Evolutionary conservation across 208 protist species (phyloP), one percentile per base, ranked within the genome.

Genomic region (Leishmania tarentolae): DNA sequence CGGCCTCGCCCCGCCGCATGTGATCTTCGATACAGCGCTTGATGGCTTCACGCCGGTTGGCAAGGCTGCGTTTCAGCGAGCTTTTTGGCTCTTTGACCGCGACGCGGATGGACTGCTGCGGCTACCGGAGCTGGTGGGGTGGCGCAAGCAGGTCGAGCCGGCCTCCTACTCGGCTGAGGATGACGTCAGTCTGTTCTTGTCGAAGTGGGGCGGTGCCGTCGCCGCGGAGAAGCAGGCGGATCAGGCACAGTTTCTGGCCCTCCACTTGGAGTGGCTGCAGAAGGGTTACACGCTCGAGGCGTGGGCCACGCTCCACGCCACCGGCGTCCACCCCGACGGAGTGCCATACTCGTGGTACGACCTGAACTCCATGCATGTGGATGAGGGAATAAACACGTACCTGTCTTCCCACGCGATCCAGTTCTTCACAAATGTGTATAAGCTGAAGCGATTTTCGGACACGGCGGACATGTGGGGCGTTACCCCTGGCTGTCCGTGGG

Each of bases 401-500:
- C 87, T 98, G 40, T 96, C 92, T 28, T 69, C 82, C 40, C 85
- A 90, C 66, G 95, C 87, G 11, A 93, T 96, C 59, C 87, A 94
- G 80, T 98, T 98, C 82, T 96, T 98, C 81, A 86, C 81, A 0
- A 94, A 95, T 69, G 76, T 98, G 42, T 97, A 93, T 83, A 92
- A 91, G 69, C 79, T 94, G 52, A 88, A 90, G 71, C 78, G 79
- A 53, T 95, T 95, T 79, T 78, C 66, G 5, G 80, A 90, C 0
- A 44, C 76, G 46, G 79, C 31, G 21, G 82, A 94, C 61, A 90
- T 98, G 52, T 98, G 95, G 93, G 40, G 77, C 75, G 75, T 97
- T 68, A 98, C 95, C 0, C 95, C 95, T 11, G 95, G 93, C 42
- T 95, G 92, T 75, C 92, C 95, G 50, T 98, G 95, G 93, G 73